Conservation (phyloP, 108 stramenopile genomes). For the Schizochytrium sp. region DNA sequence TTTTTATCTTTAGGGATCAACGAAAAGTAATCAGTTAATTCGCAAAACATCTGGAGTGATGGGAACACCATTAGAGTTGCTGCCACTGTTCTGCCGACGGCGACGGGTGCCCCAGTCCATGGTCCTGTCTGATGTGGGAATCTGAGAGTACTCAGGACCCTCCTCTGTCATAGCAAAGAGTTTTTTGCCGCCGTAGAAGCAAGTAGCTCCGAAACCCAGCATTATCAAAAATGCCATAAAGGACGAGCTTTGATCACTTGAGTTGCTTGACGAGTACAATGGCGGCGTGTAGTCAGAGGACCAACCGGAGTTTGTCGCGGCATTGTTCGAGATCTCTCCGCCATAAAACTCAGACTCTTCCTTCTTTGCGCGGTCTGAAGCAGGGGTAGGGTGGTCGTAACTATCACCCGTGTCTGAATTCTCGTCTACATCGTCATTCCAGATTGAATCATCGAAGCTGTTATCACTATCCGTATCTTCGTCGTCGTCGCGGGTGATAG, state of each 20-base stretch:
- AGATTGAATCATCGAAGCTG: background rate
- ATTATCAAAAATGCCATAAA: constrained; percentile 30
- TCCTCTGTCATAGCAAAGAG: constrained; percentile 34
- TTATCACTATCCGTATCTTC: background rate
- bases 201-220: background rate
- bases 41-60: constrained; percentile 52
- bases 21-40: background rate
- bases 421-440: background rate
- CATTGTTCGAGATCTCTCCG: no score
- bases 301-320: no score
- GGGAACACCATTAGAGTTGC: constrained; percentile 5
- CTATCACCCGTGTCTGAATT: background rate
- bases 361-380: no score
- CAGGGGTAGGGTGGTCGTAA: background rate
- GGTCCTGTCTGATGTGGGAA: background rate
- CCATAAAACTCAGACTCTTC: no score
- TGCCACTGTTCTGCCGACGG: background rate
- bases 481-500: background rate
- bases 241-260: background rate
- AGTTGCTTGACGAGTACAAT: background rate
- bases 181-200: background rate
- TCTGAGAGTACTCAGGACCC: background rate
- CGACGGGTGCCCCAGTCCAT: background rate
- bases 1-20: background rate
- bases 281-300: background rate